Conservation (phyloP, 2,329 filamentous ascomycete genomes). For the Botrytis cinerea region DNA sequence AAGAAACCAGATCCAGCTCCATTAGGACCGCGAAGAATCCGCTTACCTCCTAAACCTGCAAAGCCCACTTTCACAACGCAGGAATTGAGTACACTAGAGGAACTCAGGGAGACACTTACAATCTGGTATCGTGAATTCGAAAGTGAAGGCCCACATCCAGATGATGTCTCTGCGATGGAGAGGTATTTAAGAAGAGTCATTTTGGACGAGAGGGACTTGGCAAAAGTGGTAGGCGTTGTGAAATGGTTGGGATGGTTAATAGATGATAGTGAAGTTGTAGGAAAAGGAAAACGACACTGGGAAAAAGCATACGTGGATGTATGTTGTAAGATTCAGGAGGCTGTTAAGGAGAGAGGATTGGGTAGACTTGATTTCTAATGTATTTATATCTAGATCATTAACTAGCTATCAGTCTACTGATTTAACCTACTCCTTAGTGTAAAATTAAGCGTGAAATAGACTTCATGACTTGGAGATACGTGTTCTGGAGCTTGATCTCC, state of each 20-base stretch:
- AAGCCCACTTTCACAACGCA: constrained; percentile 63
- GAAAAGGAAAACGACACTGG: constrained; percentile 48
- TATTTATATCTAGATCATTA: neutral
- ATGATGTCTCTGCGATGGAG: constrained; percentile 75
- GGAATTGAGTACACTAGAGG: constrained; percentile 55
- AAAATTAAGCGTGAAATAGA: neutral
- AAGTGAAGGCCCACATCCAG: constrained; percentile 72
- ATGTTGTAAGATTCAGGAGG: constrained; percentile 55
- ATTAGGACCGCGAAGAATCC: constrained; percentile 41
- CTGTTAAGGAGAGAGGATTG: constrained; percentile 58
- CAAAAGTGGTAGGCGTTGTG: constrained; percentile 69
- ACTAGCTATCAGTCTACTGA: neutral
- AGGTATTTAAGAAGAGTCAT: constrained; percentile 74
- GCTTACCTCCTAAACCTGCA: constrained; percentile 51
- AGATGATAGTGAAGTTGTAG: constrained; percentile 45
- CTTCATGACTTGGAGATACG: neutral
- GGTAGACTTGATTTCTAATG: constrained; percentile 53
- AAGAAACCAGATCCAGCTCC: constrained; percentile 30
- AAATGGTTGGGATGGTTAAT: constrained; percentile 66
- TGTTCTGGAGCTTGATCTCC: neutral
- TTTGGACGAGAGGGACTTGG: constrained; percentile 72
- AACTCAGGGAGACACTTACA: constrained; percentile 72
- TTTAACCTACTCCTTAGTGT: neutral
- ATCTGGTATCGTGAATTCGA: constrained; percentile 75
- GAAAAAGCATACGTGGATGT: constrained; percentile 47